phyloP scores from a whole-genome alignment of 1,284 basidiomycete genomes.

The Singerocomus rubriflavus region DNA sequence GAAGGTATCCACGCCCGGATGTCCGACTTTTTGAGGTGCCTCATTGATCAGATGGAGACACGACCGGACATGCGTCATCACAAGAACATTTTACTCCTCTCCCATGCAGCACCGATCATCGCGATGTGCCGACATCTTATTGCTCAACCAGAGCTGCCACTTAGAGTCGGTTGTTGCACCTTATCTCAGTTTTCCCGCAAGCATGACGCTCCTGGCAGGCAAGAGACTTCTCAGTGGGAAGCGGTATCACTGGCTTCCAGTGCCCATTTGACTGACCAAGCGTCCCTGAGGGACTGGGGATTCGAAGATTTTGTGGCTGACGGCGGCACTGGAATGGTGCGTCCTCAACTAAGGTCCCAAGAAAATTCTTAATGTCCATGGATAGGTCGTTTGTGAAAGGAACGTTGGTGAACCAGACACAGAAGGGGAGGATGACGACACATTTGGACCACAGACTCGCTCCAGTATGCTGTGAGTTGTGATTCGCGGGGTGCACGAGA shows the following conservation, averaged over 20 bases:
- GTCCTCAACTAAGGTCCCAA: conserved; percentile 7
- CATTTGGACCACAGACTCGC: conserved; percentile 50
- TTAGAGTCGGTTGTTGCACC: conserved; percentile 70
- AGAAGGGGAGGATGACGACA: conserved; percentile 54
- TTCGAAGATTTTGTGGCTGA: conserved; percentile 64
- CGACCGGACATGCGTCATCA: conserved; percentile 40
- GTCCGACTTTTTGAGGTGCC: conserved; percentile 48
- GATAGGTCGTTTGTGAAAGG: conserved; percentile 60
- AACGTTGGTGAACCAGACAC: conserved; percentile 53
- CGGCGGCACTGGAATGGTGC: conserved; percentile 43
- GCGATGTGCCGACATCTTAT: conserved; percentile 63
- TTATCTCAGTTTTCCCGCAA: conserved; percentile 49
- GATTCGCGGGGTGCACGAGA: background rate
- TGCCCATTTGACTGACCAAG: conserved; percentile 52
- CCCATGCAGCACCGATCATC: conserved; percentile 79
- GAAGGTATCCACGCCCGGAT: conserved; percentile 61
- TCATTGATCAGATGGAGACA: conserved; percentile 50
- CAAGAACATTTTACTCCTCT: conserved; percentile 61
- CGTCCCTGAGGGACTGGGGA: conserved; percentile 74
- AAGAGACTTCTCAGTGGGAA: conserved; percentile 44
- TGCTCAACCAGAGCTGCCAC: conserved; percentile 46
- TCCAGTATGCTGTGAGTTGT: conserved; percentile 41
- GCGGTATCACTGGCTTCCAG: conserved; percentile 50
- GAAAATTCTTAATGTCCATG: background rate
- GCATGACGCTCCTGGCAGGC: conserved; percentile 19